These are phyloP conservation scores for Lactarius trivialis DNA, from an alignment of 768 basidiomycete genomes.

Conservation along the genomic window DNA sequence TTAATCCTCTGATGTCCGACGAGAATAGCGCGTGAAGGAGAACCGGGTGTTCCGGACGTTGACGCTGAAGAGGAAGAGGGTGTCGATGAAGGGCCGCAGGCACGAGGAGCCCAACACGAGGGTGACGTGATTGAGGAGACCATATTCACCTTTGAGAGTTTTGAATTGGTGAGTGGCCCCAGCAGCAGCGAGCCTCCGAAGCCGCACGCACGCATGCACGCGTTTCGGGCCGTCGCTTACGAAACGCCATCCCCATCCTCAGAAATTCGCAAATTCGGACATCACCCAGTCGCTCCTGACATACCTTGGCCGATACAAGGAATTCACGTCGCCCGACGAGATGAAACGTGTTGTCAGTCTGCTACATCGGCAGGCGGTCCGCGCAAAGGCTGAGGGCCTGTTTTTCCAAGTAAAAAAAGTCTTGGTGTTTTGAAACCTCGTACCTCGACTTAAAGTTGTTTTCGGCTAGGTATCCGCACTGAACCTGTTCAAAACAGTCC, in stretches of 20 bases:
- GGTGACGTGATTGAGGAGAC: conserved; percentile 67
- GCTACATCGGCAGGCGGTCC: conserved; percentile 86
- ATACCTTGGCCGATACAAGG: conserved; percentile 79
- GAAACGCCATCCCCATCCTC: conserved; percentile 16
- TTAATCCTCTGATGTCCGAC: conserved; percentile 2
- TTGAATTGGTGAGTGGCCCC: conserved; percentile 62
- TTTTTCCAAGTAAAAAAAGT: conserved; percentile 80
- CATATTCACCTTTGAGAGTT: conserved; percentile 86
- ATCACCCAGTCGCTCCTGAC: conserved; percentile 77
- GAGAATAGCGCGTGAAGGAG: conserved; percentile 28
- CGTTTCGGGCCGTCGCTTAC: conserved; percentile 15
- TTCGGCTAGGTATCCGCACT: conserved; percentile 75
- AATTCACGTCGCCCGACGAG: conserved; percentile 70
- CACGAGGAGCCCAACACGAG: conserved; percentile 39
- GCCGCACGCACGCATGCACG: conserved; percentile 14
- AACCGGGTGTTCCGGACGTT: conserved; percentile 38
- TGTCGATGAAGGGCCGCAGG: conserved; percentile 42
- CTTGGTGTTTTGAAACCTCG: too few relatives aligned
- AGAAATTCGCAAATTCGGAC: conserved; percentile 89
- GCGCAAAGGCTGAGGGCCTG: conserved; percentile 86
- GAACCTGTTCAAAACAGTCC: conserved; percentile 78
- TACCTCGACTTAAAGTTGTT: too few relatives aligned
- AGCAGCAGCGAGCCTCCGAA: neutral
- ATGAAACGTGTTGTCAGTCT: conserved; percentile 88
- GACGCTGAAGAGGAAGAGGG: conserved; percentile 59